Base-by-base conservation (phyloP, 1,284 basidiomycete species). In the Athelia psychrophila region DNA sequence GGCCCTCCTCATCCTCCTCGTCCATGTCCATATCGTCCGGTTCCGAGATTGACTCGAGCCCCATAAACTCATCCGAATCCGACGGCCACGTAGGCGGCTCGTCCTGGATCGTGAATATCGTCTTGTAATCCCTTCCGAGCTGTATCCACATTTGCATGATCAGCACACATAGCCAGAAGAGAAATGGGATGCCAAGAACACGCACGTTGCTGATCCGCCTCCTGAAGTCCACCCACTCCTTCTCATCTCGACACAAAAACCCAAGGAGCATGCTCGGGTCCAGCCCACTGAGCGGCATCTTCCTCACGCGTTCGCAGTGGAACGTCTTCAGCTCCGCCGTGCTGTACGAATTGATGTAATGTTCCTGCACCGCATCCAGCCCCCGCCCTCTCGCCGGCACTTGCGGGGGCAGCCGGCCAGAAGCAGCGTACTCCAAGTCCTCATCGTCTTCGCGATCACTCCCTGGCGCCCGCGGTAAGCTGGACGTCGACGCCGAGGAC, bases 221-320 rank as follows among this genome's bases (percentile, higher is more conserved):
- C 57, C 85, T 80, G 54, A 98, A 83, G 69, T 97, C 93, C 15
- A 77, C 69, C 86, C 94, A 96, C 50, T 96, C 93, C 19, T 69
- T 74, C 68, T 93, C 89, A 64, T 91, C 83, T 58, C 81, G 81
- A 64, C 90, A 88, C 58, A 98, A 66, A 68, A 99, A 98, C 16
- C 95, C 95, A 50, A 98, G 77, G 9, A 99, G 75, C 96, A 99
- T 98, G 62, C 93, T 96, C 12, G 97, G 96, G 65, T 98, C 96
- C 49, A 99, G 71, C n/a, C 87, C 86, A 36, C 84, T 83, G 45
- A 98, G 71, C 0, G 90, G 88, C 91, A 98, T 95, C 79, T 95
- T 95, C 64, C 93, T 80, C 42, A 98, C 88, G 19, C 88, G 84
- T 23, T 98, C 95, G 65, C 93, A 95, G 68, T 98, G 96, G 76